phyloP scores from a whole-genome alignment of 768 basidiomycete genomes.

The Kwoniella bestiolae region DNA sequence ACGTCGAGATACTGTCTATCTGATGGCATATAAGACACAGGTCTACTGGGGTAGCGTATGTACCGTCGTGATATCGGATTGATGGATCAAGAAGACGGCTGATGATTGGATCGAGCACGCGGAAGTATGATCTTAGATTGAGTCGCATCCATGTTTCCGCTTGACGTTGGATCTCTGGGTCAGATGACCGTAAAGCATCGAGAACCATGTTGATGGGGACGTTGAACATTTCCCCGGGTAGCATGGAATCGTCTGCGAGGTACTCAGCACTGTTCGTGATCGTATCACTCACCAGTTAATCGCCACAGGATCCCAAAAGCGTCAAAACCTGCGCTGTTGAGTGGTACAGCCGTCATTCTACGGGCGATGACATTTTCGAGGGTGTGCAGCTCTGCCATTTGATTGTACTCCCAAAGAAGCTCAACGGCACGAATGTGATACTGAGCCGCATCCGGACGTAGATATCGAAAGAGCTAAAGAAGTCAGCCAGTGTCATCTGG shows the following conservation, averaged over 20 bases:
- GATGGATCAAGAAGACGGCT: conserved; percentile 28
- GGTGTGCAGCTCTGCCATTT: conserved; percentile 38
- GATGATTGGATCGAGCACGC: conserved; percentile 87
- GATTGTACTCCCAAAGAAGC: conserved; percentile 70
- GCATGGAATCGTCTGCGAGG: conserved; percentile 68
- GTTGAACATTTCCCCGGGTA: conserved; percentile 82
- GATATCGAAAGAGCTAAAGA: conserved; percentile 70
- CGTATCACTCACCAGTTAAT: conserved; percentile 67
- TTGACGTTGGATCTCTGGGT: conserved; percentile 73
- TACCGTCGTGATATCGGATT: conserved; percentile 59
- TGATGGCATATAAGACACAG: conserved; percentile 73
- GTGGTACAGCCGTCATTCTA: conserved; percentile 66
- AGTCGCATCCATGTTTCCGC: conserved; percentile 98
- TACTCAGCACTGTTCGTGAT: neutral
- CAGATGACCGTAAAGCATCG: conserved; percentile 76
- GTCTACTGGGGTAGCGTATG: conserved; percentile 77
- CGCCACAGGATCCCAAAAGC: conserved; percentile 94
- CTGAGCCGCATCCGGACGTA: conserved; percentile 67
- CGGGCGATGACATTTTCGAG: conserved; percentile 63
- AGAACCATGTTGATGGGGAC: conserved; percentile 85
- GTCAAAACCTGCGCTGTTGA: conserved; percentile 67
- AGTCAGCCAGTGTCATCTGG: conserved; percentile 3
- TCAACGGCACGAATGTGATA: conserved; percentile 83
- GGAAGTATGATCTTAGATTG: conserved; percentile 84
- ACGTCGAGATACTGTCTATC: conserved; percentile 73